phyloP scores from a whole-genome alignment of 2,329 filamentous ascomycete species.

The Venturiaceae sp. region DNA sequence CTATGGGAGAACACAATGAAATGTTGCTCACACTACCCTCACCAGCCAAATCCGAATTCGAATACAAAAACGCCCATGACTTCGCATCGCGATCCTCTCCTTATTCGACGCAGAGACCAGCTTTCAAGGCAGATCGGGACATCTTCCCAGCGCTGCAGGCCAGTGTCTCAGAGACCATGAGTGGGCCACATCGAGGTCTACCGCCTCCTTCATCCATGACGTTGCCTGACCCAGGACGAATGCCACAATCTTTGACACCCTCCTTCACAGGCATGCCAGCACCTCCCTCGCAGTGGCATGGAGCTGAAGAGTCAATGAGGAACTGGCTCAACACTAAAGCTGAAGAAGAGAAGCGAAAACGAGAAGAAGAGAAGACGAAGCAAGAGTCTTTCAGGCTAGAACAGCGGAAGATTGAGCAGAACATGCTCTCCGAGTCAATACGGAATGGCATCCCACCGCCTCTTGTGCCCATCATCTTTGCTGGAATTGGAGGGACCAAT shows the following conservation, averaged over 20 bases:
- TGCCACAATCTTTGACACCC: slow-evolving; percentile 17
- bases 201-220: slow-evolving; percentile 44
- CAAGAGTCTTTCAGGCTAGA: slow-evolving; percentile 40
- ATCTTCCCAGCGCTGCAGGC: slow-evolving; percentile 4
- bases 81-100: slow-evolving; percentile 1
- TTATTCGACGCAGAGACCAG: background rate
- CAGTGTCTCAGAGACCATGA: slow-evolving; percentile 24
- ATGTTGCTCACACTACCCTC: slow-evolving; percentile 9
- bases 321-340: slow-evolving; percentile 41
- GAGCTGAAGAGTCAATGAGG: slow-evolving; percentile 41
- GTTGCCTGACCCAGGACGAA: slow-evolving; percentile 35
- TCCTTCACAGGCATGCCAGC: slow-evolving; percentile 31
- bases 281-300: slow-evolving; percentile 37
- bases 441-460: slow-evolving; percentile 41
- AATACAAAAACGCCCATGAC: slow-evolving; percentile 7
- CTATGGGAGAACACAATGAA: background rate
- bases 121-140: slow-evolving; percentile 4
- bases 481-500: slow-evolving; percentile 38
- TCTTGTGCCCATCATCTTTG: slow-evolving; percentile 44
- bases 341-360: slow-evolving; percentile 41
- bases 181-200: slow-evolving; percentile 41
- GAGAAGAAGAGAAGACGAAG: slow-evolving; percentile 43
- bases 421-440: slow-evolving; percentile 42
- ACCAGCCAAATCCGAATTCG: slow-evolving; percentile 5
- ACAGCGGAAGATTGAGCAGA: slow-evolving; percentile 42